Base-by-base conservation (phyloP, 1,139 yeast genomes). In the Kodamaea plutei region DNA sequence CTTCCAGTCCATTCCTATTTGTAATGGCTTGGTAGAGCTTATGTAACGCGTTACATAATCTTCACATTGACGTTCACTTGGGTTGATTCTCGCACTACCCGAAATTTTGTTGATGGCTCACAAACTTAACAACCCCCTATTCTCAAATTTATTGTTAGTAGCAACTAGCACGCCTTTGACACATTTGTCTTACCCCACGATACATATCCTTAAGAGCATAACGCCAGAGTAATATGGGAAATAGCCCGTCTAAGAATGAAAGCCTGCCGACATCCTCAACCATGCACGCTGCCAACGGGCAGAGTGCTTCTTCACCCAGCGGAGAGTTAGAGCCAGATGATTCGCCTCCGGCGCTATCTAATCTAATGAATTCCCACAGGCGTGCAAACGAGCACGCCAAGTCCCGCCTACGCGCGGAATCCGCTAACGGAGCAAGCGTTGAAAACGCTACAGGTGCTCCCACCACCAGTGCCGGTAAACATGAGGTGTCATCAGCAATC, bases 221-320 rank as follows among this genome's bases (percentile, higher is more conserved):
- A 17, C 20, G 20, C 20, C 23, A 23, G 12, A 30, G 28, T 25
- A 44, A 33, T 45, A 74, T 74, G 80, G 79, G 80, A 61, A 73
- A 72, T 56, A 71, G 75, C 69, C 79, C 79, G 58, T 70, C 78
- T 34, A 67, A 69, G 55, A 59, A 68, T 59, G 74, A 65, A 45
- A 66, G 73, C 53, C 69, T 69, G 56, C 69, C 74, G 72, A 65
- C 54, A 48, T 50, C 47, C 36, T 40, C 49, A 39, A 36, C 33
- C 30, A 41, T 28, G 38, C 44, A 40, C 36, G 37, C 43, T 30
- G 41, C 44, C 37, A 22, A 23, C 12, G 36, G 47, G 26, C 40
- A 46, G 31, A 34, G 58, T 31, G 32, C 50, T 32, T 46, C 54
- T 34, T 38, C 52, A 32, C 43, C 47, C 9, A 21, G 23, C 31